These are phyloP conservation scores for Penicillium paxilli DNA, from an alignment of 495 filamentous ascomycete species.

Conservation along the genomic window DNA sequence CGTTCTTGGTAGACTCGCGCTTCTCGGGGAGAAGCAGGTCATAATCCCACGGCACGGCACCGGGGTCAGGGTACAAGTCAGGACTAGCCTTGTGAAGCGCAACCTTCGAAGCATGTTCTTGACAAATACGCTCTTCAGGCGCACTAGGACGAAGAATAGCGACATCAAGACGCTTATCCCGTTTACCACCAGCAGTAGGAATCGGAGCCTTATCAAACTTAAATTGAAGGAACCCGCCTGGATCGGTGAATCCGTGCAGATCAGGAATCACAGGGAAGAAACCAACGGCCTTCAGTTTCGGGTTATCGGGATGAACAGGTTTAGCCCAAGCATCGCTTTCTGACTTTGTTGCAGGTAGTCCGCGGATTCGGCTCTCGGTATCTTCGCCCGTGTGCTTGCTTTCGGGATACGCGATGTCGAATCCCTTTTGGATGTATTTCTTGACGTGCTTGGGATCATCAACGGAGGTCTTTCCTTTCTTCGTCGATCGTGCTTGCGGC, in stretches of 20 bases:
- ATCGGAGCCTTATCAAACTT: conserved; percentile 88
- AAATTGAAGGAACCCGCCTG: conserved; percentile 79
- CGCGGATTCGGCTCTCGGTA: conserved; percentile 50
- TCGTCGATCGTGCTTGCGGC: conserved; percentile 41
- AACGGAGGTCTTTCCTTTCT: conserved; percentile 47
- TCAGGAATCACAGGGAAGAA: conserved; percentile 84
- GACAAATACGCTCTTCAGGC: conserved; percentile 43
- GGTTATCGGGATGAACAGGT: conserved; percentile 80
- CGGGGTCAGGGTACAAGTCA: conserved; percentile 56
- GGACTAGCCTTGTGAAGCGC: conserved; percentile 66
- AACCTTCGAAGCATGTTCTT: conserved; percentile 50
- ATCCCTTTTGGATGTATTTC: conserved; percentile 78
- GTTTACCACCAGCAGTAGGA: conserved; percentile 49
- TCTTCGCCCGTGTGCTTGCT: conserved; percentile 59
- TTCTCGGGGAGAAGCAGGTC: conserved; percentile 75
- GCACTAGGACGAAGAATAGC: conserved; percentile 72
- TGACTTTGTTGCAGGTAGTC: conserved; percentile 53
- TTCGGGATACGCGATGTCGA: conserved; percentile 74
- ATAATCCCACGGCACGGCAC: conserved; percentile 68
- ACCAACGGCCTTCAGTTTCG: conserved; percentile 74
- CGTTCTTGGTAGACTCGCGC: conserved; percentile 51
- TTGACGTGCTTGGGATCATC: conserved; percentile 84
- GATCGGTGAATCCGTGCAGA: conserved; percentile 83
- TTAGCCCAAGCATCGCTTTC: conserved; percentile 69
- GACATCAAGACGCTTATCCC: conserved; percentile 80